These are phyloP conservation scores for Russula abietina DNA, from an alignment of 768 basidiomycete species.

Conservation along the genomic window DNA sequence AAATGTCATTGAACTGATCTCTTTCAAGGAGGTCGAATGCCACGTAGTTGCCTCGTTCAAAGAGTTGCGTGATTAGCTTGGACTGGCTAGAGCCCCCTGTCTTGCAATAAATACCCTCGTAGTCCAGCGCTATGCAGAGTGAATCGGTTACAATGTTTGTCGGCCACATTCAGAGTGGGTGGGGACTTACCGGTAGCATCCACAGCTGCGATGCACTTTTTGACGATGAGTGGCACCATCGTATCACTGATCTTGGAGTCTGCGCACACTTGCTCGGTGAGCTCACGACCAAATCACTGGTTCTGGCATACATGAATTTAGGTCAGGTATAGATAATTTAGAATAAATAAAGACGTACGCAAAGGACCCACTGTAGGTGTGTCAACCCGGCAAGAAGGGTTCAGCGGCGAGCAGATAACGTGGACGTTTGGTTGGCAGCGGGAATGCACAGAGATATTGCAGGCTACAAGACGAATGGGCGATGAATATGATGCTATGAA, in stretches of 20 bases:
- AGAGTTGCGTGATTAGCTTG: conserved; percentile 88
- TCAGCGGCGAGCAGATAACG: conserved; percentile 14
- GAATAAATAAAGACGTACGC: conserved; percentile 12
- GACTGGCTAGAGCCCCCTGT: conserved; percentile 89
- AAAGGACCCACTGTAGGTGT: background rate
- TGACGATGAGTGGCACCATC: conserved; percentile 79
- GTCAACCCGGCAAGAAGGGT: conserved; percentile 19
- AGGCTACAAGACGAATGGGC: conserved; percentile 7
- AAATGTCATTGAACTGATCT: conserved; percentile 94
- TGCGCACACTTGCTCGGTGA: conserved; percentile 73
- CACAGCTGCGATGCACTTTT: conserved; percentile 94
- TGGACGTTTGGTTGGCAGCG: conserved; percentile 22
- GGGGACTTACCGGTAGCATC: conserved; percentile 68
- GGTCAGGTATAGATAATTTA: background rate
- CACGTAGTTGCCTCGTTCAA: conserved; percentile 86
- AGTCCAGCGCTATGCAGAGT: conserved; percentile 64
- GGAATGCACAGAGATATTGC: conserved; percentile 22
- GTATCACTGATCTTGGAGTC: conserved; percentile 57
- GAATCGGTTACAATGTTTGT: background rate
- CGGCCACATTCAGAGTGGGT: background rate
- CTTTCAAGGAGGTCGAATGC: conserved; percentile 83
- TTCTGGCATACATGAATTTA: conserved; percentile 37
- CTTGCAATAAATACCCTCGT: conserved; percentile 98
- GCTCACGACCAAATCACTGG: conserved; percentile 89
- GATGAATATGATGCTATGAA: background rate